phyloP scores from a whole-genome alignment of 805 yeast species.

The Wickerhamiella nectarea region DNA sequence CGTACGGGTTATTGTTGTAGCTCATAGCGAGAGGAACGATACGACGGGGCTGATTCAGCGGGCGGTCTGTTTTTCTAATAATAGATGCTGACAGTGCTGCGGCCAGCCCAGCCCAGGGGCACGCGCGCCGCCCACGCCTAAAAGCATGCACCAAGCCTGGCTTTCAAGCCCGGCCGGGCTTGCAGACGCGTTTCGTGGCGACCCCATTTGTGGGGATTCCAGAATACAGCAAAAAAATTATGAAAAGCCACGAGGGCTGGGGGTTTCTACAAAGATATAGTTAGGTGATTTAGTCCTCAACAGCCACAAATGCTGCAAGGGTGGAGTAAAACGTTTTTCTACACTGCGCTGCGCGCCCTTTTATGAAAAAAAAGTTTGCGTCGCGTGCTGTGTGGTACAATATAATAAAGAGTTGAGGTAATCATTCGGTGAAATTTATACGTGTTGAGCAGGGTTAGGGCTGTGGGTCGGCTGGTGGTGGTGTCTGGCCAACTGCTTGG shows the following conservation, averaged over 20 bases:
- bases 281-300: constrained; percentile 15
- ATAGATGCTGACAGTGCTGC: constrained; percentile 3
- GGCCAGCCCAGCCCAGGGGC: too few species aligned
- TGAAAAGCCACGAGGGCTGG: too few species aligned
- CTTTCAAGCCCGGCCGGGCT: too few species aligned
- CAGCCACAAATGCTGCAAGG: constrained; percentile 10
- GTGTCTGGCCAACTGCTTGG: too few species aligned
- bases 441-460: background rate
- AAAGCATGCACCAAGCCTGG: too few species aligned
- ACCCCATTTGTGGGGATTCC: too few species aligned
- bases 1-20: constrained; percentile 9
- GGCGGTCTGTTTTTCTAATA: background rate
- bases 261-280: constrained; percentile 4
- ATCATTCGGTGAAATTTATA: background rate
- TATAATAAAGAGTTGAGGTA: too few species aligned
- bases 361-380: background rate
- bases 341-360: constrained; percentile 6
- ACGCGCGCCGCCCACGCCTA: too few species aligned
- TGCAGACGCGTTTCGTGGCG: too few species aligned
- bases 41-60: background rate
- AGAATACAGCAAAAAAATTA: too few species aligned
- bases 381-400: constrained; percentile 7
- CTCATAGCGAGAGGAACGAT: constrained; percentile 1
- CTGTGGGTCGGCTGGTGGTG: background rate
- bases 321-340: constrained; percentile 14